phyloP scores from a whole-genome alignment of 495 filamentous ascomycete genomes.

The Delitschia confertaspora region DNA sequence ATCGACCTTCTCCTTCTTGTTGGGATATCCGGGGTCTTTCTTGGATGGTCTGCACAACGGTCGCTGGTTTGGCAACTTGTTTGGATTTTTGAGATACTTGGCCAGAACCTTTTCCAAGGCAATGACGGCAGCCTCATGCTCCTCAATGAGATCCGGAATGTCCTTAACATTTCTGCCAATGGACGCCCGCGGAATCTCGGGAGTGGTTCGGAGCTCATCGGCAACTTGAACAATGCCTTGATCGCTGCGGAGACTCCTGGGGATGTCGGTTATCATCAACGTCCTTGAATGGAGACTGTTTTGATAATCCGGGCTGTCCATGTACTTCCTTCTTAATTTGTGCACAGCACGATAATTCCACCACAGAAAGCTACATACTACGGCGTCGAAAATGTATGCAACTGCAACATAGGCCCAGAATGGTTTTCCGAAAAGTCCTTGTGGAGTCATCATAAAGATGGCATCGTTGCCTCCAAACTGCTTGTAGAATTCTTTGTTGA shows the following conservation, averaged over 20 bases:
- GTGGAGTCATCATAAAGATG: conserved; percentile 48
- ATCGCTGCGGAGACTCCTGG: conserved; percentile 60
- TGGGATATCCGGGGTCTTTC: conserved; percentile 53
- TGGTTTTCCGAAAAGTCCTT: conserved; percentile 47
- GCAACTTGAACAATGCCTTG: conserved; percentile 78
- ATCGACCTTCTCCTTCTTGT: conserved; percentile 65
- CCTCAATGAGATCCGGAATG: conserved; percentile 70
- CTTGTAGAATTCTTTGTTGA: conserved; percentile 32
- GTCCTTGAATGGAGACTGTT: conserved; percentile 81
- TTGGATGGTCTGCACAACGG: conserved; percentile 72
- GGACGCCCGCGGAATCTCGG: conserved; percentile 65
- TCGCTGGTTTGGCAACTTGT: conserved; percentile 66
- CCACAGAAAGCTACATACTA: conserved; percentile 77
- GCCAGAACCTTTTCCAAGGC: conserved; percentile 74
- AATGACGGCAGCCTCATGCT: conserved; percentile 73
- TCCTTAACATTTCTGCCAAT: conserved; percentile 89
- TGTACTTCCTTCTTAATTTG: conserved; percentile 64
- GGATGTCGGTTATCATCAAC: conserved; percentile 86
- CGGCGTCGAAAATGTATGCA: conserved; percentile 68
- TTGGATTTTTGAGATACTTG: conserved; percentile 81
- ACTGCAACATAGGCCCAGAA: conserved; percentile 77
- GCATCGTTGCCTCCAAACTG: conserved; percentile 27
- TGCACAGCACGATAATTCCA: conserved; percentile 72
- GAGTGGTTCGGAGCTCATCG: conserved; percentile 63
- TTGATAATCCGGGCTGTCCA: conserved; percentile 82